A percentile compares a stretch with the other conserved stretches of the same genome.
These are phyloP conservation scores for Zoysia japonica DNA, from an alignment of 176 grass and related monocot species.

Conservation along the genomic window DNA sequence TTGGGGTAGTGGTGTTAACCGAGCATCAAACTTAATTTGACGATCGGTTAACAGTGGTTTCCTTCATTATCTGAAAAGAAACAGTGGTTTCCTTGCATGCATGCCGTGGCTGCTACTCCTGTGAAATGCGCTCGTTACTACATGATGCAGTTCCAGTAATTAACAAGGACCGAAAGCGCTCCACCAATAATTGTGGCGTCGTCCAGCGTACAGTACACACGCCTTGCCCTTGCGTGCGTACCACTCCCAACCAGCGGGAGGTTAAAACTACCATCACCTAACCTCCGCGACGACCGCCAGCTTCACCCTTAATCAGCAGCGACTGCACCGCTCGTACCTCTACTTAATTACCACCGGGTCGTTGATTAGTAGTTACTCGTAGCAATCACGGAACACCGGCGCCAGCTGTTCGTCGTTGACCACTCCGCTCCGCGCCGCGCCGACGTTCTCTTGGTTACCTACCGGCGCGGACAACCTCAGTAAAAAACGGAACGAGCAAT, in stretches of 20 bases:
- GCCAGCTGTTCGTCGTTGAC: conserved; percentile 29
- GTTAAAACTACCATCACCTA: not conserved
- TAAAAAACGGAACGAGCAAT: not conserved
- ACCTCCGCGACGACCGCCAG: not conserved
- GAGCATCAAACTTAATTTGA: no score
- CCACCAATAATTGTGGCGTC: no score
- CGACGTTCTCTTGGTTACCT: not conserved
- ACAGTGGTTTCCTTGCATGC: not conserved
- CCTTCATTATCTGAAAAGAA: no score
- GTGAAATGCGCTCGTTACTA: no score
- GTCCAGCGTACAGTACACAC: no score
- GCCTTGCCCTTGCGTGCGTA: not conserved
- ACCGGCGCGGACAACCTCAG: not conserved
- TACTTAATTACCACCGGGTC: not conserved
- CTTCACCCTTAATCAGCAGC: not conserved
- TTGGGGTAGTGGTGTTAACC: no score
- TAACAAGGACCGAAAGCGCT: no score
- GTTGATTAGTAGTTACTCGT: conserved; percentile 17
- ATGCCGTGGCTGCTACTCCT: not conserved
- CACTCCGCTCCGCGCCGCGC: no score
- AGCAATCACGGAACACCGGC: not conserved
- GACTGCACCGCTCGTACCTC: no score
- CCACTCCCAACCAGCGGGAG: no score
- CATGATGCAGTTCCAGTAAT: no score
- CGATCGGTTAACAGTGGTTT: no score